A percentile compares a stretch with the other conserved stretches of the same genome.
Conservation (phyloP, 2,329 filamentous ascomycete species). For the Drechslera avenae region DNA sequence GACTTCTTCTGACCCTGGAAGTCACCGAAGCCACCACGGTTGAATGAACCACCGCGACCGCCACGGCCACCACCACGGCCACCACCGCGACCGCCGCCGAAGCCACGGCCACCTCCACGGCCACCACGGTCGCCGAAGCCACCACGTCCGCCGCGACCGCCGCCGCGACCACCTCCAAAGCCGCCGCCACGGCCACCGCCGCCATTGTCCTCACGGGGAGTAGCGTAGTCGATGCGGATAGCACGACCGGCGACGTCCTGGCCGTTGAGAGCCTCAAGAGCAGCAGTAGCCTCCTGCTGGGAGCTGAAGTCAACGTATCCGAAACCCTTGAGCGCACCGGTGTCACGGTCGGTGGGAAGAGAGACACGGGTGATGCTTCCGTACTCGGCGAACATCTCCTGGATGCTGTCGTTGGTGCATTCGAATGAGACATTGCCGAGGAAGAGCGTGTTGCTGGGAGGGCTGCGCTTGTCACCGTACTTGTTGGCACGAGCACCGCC, state of each 20-base stretch:
- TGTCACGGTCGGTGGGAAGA: slow-evolving; percentile 86
- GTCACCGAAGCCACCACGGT: slow-evolving; percentile 64
- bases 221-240: slow-evolving; percentile 82
- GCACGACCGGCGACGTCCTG: slow-evolving; percentile 72
- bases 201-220: slow-evolving; percentile 66
- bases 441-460: slow-evolving; percentile 85
- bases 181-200: slow-evolving; percentile 58
- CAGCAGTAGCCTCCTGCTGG: slow-evolving; percentile 80
- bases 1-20: slow-evolving; percentile 82
- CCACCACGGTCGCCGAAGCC: slow-evolving; percentile 59
- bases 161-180: slow-evolving; percentile 53
- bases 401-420: slow-evolving; percentile 75
- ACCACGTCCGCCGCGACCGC: slow-evolving; percentile 53
- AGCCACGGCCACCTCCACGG: slow-evolving; percentile 53
- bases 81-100: slow-evolving; percentile 55
- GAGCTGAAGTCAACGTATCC: slow-evolving; percentile 86
- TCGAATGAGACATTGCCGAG: slow-evolving; percentile 90
- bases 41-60: slow-evolving; percentile 54
- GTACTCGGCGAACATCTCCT: slow-evolving; percentile 73
- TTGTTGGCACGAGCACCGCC: slow-evolving; percentile 64
- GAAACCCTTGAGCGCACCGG: slow-evolving; percentile 86
- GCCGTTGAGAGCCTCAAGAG: slow-evolving; percentile 72
- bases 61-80: slow-evolving; percentile 51
- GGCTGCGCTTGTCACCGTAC: slow-evolving; percentile 80
- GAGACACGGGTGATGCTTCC: slow-evolving; percentile 77